Base-by-base conservation (phyloP, 225 moss, liverwort and hornwort species). In the Ulota crispa region DNA sequence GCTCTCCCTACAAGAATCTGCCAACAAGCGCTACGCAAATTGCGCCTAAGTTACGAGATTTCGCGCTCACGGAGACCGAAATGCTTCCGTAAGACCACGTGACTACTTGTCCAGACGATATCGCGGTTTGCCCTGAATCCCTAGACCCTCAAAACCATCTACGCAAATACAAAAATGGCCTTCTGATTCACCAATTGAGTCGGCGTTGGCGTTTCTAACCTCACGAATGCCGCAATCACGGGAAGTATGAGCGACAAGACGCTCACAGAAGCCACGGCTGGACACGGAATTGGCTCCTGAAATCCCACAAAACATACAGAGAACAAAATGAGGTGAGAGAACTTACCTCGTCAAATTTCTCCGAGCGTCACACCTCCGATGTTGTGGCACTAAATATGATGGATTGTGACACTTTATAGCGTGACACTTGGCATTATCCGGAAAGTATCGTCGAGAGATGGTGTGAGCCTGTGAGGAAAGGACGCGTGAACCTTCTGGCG, bases 271-370 rank as follows among this genome's bases (percentile, higher is more conserved):
- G 39, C 20, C 18, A 31, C 41, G 39, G 18, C 50, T 28, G 23
- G 28, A 34, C n/a, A 28, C 54, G 1, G 16, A 13, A 23, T 66
- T 16, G 11, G 11, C 31, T 13, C 3, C 30, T 4, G 5, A n/a
- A 31, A 7, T 19, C 36, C 21, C 41, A 26, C 28, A n/a, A 31
- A 24, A 28, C 52, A 61, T 52, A 52, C 53, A 24, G 31, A 72
- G 53, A 18, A n/a, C 37, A 6, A 55, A 80, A 55, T 6, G 3
- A 20, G 39, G 64, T 4, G n/a, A 18, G 13, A 28, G 27, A 60
- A 65, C 74, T 34, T 66, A 63, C 78, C 45, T 19, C 26, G 21
- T 8, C 18, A 75, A 63, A 43, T 82, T 70, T 74, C 75, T 55
- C 41, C 72, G 59, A 9, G 23, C 10, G 16, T 20, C 34, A 53